A percentile compares a stretch with the other conserved stretches of the same genome.
Evolutionary conservation across 83 land plant genomes (phyloP).

Genomic region (Diphasiastrum complanatum): DNA sequence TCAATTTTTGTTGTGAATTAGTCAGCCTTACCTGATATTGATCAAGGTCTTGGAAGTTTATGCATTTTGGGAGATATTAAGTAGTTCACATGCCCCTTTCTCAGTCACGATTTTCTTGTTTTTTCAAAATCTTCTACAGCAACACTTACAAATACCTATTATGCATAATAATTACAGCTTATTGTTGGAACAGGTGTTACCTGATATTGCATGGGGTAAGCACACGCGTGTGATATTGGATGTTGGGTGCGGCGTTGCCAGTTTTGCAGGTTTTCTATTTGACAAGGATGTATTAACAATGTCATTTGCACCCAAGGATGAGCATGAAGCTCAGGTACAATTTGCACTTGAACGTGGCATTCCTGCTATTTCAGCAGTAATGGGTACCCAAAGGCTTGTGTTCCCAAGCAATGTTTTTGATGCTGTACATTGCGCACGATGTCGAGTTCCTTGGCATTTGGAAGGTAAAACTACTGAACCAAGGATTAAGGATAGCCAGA

Average conservation of each 20-base stretch:
- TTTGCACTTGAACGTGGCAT: slow-evolving; percentile 18
- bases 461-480: slow-evolving; percentile 21
- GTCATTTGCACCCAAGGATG: slow-evolving; percentile 33
- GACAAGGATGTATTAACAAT: slow-evolving; percentile 59
- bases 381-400: slow-evolving; percentile 21
- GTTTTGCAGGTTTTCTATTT: slow-evolving; percentile 47
- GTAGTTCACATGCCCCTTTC: too few relatives aligned
- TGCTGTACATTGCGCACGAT: slow-evolving; percentile 20
- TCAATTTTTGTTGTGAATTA: too few relatives aligned
- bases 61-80: too few relatives aligned
- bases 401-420: slow-evolving; percentile 26
- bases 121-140: too few relatives aligned
- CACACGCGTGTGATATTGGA: slow-evolving; percentile 60
- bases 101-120: too few relatives aligned
- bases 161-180: too few relatives aligned
- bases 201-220: slow-evolving; percentile 81
- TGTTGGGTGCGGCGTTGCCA: slow-evolving; percentile 53
- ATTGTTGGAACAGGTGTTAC: slow-evolving; percentile 74
- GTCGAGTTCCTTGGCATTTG: slow-evolving; percentile 19
- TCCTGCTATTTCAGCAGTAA: slow-evolving; percentile 23
- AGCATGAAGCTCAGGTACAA: background rate
- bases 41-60: too few relatives aligned
- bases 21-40: too few relatives aligned
- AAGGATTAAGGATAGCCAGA: too few relatives aligned
- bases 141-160: too few relatives aligned